phyloP scores from a whole-genome alignment of 2,329 filamentous ascomycete genomes.

The Cryphonectria japonica region DNA sequence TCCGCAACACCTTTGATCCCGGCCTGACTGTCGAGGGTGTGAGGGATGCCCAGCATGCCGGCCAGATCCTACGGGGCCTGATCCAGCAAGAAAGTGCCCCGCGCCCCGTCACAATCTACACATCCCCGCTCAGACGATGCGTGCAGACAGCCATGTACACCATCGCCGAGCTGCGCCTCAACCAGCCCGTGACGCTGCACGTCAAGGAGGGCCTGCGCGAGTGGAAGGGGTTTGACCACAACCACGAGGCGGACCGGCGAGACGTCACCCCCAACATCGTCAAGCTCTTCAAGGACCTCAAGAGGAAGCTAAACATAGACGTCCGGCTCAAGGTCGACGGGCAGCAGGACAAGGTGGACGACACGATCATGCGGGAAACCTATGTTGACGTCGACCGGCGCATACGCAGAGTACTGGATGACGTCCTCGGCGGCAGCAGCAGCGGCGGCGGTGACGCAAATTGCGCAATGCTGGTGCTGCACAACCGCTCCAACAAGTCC shows the following conservation, averaged over 20 bases:
- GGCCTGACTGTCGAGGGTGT: slow-evolving; percentile 1
- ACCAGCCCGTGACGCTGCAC: background rate
- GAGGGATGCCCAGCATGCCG: background rate
- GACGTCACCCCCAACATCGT: slow-evolving; percentile 1
- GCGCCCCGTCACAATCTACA: slow-evolving; percentile 9
- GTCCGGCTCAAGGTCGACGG: background rate
- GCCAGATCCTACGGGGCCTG: slow-evolving; percentile 1
- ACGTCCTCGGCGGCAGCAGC: slow-evolving; percentile 7
- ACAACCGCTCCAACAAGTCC: slow-evolving; percentile 26
- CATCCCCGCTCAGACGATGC: slow-evolving; percentile 25
- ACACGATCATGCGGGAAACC: slow-evolving; percentile 14
- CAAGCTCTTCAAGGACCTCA: slow-evolving; percentile 2
- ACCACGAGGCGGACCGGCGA: slow-evolving; percentile 21
- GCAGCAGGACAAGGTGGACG: slow-evolving; percentile 5
- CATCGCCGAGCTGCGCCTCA: slow-evolving; percentile 7
- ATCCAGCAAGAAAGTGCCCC: slow-evolving; percentile 1
- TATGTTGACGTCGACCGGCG: slow-evolving; percentile 26
- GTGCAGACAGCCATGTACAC: slow-evolving; percentile 23
- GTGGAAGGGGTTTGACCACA: slow-evolving; percentile 27
- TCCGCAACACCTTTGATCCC: slow-evolving; percentile 21
- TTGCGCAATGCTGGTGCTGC: slow-evolving; percentile 25
- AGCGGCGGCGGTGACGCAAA: background rate
- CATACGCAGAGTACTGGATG: slow-evolving; percentile 22
- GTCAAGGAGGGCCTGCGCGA: slow-evolving; percentile 28
- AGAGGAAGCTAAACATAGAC: background rate